Evolutionary conservation across 345 rosid species (phyloP).

Genomic region (Hibiscus mutabilis): DNA sequence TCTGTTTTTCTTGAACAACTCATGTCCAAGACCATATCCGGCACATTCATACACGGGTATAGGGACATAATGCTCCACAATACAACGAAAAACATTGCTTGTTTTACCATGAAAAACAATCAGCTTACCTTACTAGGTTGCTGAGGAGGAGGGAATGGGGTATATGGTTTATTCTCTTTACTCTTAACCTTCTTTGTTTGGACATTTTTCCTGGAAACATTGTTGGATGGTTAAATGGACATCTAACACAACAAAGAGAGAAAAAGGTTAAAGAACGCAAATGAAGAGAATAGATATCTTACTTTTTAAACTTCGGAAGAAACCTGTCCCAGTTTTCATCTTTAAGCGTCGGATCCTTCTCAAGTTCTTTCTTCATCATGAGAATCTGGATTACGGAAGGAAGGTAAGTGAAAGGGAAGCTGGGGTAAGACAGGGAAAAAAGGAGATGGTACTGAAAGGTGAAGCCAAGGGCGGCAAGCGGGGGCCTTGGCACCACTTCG

Average conservation of each 20-base stretch:
- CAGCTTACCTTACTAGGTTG: slow-evolving; percentile 71
- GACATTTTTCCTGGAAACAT: slow-evolving; percentile 60
- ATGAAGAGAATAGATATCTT: slow-evolving; percentile 15
- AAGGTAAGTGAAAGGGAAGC: slow-evolving; percentile 1
- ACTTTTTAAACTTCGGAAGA: slow-evolving; percentile 81
- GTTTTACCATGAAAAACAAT: neutral
- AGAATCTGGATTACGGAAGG: slow-evolving; percentile 41
- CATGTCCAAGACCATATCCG: neutral
- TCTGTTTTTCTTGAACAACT: neutral
- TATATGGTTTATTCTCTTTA: slow-evolving; percentile 69
- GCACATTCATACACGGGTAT: neutral
- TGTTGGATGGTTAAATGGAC: slow-evolving; percentile 2
- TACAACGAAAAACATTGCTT: neutral
- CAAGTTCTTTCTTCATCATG: slow-evolving; percentile 87
- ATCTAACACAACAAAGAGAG: neutral
- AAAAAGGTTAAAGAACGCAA: slow-evolving; percentile 5
- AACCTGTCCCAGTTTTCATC: slow-evolving; percentile 84
- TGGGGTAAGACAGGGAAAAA: neutral
- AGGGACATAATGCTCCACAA: neutral
- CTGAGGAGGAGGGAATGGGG: slow-evolving; percentile 84
- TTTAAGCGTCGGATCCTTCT: slow-evolving; percentile 67
- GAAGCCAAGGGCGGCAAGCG: no score
- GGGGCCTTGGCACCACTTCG: no score
- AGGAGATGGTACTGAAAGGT: neutral
- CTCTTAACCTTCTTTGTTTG: slow-evolving; percentile 65